A percentile compares a stretch with the other conserved stretches of the same genome.
Evolutionary conservation across 1,284 basidiomycete genomes (phyloP).

Genomic region (Uromyces viciae-fabae): DNA sequence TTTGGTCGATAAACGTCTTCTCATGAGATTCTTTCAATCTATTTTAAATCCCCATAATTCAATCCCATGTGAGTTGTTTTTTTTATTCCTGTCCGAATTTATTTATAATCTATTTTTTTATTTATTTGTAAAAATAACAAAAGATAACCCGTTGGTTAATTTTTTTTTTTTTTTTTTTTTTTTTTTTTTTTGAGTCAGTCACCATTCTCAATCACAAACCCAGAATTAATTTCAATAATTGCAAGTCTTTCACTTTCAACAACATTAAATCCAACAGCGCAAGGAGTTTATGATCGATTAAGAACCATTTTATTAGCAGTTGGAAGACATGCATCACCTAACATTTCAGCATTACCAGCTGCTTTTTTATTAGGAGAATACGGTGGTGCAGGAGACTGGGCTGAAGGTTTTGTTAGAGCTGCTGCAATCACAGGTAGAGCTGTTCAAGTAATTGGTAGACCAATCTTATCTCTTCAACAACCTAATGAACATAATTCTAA

Average conservation of each 20-base stretch:
- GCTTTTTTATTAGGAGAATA: slow-evolving; percentile 17
- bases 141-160: no score
- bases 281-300: neutral
- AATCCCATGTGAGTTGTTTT: slow-evolving; percentile 20
- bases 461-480: neutral
- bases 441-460: slow-evolving; percentile 15
- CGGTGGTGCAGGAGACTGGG: slow-evolving; percentile 18
- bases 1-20: slow-evolving; percentile 21
- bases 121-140: no score
- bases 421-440: slow-evolving; percentile 22
- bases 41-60: neutral
- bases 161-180: slow-evolving; percentile 13
- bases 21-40: slow-evolving; percentile 26
- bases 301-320: neutral
- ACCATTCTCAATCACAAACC: slow-evolving; percentile 10
- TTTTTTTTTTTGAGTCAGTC: slow-evolving; percentile 6
- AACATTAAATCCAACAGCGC: neutral
- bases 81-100: neutral
- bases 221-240: neutral
- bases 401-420: slow-evolving; percentile 16
- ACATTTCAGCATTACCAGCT: neutral
- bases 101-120: no score
- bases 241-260: neutral
- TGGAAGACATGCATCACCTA: neutral
- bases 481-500: neutral